Evolutionary conservation across 768 basidiomycete species (phyloP).

Genomic region (Leccinum fibrillosum): DNA sequence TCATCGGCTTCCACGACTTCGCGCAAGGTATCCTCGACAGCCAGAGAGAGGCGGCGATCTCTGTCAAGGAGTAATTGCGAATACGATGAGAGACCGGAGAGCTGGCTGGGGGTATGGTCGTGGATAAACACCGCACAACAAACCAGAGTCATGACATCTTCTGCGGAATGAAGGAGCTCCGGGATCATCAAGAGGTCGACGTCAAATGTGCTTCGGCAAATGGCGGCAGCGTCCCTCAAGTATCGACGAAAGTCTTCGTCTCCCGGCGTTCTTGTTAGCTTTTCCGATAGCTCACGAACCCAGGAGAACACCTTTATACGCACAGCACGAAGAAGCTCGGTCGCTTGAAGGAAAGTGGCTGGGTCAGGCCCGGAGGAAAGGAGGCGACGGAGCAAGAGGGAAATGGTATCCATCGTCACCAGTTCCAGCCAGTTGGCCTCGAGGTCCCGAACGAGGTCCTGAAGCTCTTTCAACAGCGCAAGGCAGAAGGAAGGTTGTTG

Average conservation of each 20-base stretch:
- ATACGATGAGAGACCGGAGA: slow-evolving; percentile 1
- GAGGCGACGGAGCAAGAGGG: slow-evolving; percentile 25
- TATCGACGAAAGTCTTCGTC: too few species aligned
- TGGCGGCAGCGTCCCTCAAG: too few species aligned
- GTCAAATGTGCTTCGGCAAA: too few species aligned
- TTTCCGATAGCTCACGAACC: too few species aligned
- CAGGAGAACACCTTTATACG: too few species aligned
- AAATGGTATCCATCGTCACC: slow-evolving; percentile 31
- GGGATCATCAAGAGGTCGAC: too few species aligned
- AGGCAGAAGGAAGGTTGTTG: slow-evolving; percentile 31
- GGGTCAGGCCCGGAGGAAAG: too few species aligned
- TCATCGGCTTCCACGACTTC: not conserved
- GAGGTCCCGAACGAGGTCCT: slow-evolving; percentile 33
- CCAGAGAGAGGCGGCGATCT: slow-evolving; percentile 29
- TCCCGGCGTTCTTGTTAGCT: too few species aligned
- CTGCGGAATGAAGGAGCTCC: too few species aligned
- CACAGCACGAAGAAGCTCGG: too few species aligned
- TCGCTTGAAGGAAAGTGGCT: too few species aligned
- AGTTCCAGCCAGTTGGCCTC: slow-evolving; percentile 41
- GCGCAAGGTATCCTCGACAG: slow-evolving; percentile 15
- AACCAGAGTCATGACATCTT: too few species aligned
- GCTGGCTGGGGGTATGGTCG: slow-evolving; percentile 21
- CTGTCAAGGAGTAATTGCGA: slow-evolving; percentile 26
- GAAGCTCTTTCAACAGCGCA: slow-evolving; percentile 36
- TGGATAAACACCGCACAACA: slow-evolving; percentile 26